Percentiles rank a stretch among this genome's conserved stretches.
Evolutionary conservation across 495 filamentous ascomycete species (phyloP).

Genomic region (Podospora sp.): DNA sequence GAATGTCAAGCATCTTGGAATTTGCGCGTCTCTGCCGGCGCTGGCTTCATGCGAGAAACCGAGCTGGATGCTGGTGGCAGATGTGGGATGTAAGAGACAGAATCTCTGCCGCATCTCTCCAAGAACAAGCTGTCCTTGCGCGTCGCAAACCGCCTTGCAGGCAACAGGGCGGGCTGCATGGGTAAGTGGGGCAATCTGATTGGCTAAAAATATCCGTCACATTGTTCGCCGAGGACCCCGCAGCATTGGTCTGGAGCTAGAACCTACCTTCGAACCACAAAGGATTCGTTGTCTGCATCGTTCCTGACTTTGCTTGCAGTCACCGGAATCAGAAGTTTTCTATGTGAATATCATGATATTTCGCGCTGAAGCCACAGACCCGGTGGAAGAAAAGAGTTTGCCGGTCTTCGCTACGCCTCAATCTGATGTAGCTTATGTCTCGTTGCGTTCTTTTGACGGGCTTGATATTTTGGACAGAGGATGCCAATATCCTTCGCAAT

Average conservation of each 20-base stretch:
- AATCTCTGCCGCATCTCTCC: constrained; percentile 13
- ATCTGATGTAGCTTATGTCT: no score
- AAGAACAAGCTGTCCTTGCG: constrained; percentile 27
- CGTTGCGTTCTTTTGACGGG: no score
- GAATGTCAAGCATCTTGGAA: constrained; percentile 50
- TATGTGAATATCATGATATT: background rate
- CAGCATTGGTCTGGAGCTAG: background rate
- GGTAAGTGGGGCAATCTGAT: background rate
- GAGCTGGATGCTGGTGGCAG: constrained; percentile 16
- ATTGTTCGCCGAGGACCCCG: background rate
- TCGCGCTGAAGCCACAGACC: no score
- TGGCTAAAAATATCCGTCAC: constrained; percentile 17
- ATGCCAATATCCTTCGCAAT: no score
- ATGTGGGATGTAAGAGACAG: constrained; percentile 23
- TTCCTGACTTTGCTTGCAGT: background rate
- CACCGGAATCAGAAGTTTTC: background rate
- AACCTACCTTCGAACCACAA: background rate
- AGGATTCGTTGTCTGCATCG: background rate
- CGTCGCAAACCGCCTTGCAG: constrained; percentile 15
- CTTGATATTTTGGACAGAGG: no score
- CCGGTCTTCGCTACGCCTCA: no score
- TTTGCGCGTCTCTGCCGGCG: constrained; percentile 24
- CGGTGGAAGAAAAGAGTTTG: no score
- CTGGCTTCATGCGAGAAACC: constrained; percentile 17
- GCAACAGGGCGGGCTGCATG: constrained; percentile 8